Conservation (phyloP, 164 flowering plant species). For the Echeveria elegans region DNA sequence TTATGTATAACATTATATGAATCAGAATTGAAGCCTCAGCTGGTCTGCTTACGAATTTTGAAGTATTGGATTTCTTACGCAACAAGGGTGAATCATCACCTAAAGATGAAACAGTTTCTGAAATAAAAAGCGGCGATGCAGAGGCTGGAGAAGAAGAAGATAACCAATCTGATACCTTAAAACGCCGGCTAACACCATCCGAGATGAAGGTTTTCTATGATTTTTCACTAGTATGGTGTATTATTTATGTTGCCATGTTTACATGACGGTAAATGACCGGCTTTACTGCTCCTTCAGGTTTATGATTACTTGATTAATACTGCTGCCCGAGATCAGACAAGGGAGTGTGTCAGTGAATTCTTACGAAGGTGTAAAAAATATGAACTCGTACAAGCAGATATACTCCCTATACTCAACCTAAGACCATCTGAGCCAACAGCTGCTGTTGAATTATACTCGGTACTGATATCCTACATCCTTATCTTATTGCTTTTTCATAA, state of each 20-base stretch:
- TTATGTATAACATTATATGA: no score
- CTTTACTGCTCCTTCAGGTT: conserved; percentile 29
- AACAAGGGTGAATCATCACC: conserved; percentile 54
- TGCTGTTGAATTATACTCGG: conserved; percentile 32
- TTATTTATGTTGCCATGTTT: neutral
- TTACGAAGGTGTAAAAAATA: conserved; percentile 32
- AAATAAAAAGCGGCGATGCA: conserved; percentile 36
- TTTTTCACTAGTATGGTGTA: neutral
- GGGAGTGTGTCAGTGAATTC: conserved; percentile 37
- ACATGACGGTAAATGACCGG: neutral
- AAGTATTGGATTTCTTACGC: conserved; percentile 64
- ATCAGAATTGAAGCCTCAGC: conserved; percentile 41
- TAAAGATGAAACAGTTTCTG: neutral
- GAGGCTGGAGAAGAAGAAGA: conserved; percentile 29
- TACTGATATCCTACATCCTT: conserved; percentile 15
- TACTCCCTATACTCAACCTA: conserved; percentile 50
- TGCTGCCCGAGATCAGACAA: conserved; percentile 55
- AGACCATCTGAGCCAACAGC: conserved; percentile 48
- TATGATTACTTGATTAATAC: conserved; percentile 59
- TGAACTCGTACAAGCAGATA: conserved; percentile 61
- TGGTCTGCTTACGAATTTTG: conserved; percentile 77
- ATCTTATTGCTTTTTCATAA: no score
- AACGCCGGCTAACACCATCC: conserved; percentile 15
- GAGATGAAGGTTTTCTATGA: conserved; percentile 50
- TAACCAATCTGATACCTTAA: conserved; percentile 16